These are phyloP conservation scores for Lipomyces starkeyi DNA, from an alignment of 805 yeast genomes.

Conservation along the genomic window DNA sequence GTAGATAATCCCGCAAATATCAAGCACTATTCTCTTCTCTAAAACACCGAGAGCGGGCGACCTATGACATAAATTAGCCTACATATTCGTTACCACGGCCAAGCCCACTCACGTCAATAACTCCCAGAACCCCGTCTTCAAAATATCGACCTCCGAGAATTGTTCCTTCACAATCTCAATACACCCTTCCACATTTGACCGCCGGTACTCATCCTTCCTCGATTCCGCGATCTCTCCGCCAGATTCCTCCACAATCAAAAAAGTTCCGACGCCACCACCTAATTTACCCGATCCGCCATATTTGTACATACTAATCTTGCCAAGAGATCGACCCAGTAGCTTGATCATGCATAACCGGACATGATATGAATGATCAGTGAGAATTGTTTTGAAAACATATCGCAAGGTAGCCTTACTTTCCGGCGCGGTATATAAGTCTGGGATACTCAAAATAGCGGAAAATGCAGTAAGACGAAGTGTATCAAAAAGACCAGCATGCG, in stretches of 20 bases:
- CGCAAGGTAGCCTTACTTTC: slow-evolving; percentile 60
- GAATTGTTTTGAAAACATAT: slow-evolving; percentile 63
- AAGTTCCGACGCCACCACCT: slow-evolving; percentile 47
- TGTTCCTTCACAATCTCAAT: slow-evolving; percentile 68
- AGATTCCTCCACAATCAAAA: slow-evolving; percentile 65
- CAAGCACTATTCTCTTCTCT: slow-evolving; percentile 67
- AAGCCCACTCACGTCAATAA: slow-evolving; percentile 48
- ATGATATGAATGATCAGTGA: slow-evolving; percentile 61
- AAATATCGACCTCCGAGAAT: slow-evolving; percentile 57
- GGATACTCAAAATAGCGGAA: slow-evolving; percentile 64
- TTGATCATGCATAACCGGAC: slow-evolving; percentile 50
- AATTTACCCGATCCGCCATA: slow-evolving; percentile 10
- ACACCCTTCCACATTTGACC: slow-evolving; percentile 68
- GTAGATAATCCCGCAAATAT: slow-evolving; percentile 68
- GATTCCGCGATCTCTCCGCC: slow-evolving; percentile 53
- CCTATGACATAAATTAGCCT: background rate
- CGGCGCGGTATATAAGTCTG: slow-evolving; percentile 67
- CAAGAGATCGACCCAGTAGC: slow-evolving; percentile 34
- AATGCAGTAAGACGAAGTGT: slow-evolving; percentile 72
- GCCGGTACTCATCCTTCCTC: slow-evolving; percentile 69
- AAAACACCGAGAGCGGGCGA: slow-evolving; percentile 66
- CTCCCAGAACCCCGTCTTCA: slow-evolving; percentile 70
- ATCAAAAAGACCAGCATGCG: slow-evolving; percentile 54
- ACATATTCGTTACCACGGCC: background rate
- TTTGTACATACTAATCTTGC: slow-evolving; percentile 29